Conservation (phyloP, 352 stramenopile species). For the Pythium coloratum region DNA sequence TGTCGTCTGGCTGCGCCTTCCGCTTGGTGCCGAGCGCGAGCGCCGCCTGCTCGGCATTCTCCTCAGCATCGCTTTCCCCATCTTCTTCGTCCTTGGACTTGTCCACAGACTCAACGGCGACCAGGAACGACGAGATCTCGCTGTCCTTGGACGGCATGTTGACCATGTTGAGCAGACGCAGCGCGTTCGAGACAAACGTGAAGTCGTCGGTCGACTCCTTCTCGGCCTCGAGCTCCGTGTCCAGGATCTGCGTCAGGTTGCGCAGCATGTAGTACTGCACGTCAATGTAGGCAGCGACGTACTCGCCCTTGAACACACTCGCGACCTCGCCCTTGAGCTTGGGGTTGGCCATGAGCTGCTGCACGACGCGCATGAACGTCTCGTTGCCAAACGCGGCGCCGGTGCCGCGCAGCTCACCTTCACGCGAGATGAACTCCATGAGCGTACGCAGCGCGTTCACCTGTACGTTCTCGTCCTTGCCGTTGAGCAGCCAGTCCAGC, state of each 20-base stretch:
- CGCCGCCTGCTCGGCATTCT: constrained; percentile 30
- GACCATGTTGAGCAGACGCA: constrained; percentile 68
- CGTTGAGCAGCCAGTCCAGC: constrained; percentile 65
- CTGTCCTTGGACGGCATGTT: constrained; percentile 63
- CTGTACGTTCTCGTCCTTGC: constrained; percentile 64
- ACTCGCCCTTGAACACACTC: constrained; percentile 88
- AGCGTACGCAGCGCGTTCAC: constrained; percentile 82
- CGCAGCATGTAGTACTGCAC: constrained; percentile 85
- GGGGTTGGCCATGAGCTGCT: constrained; percentile 56
- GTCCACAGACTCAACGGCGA: constrained; percentile 53
- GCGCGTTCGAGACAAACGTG: constrained; percentile 62
- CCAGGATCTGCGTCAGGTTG: constrained; percentile 34
- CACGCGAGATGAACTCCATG: constrained; percentile 86
- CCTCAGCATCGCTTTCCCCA: constrained; percentile 39
- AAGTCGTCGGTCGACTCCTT: constrained; percentile 37
- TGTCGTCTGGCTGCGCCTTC: constrained; percentile 37
- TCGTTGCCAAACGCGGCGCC: constrained; percentile 73
- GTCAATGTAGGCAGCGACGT: constrained; percentile 77
- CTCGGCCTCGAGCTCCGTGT: constrained; percentile 36
- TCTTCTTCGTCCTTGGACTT: constrained; percentile 47
- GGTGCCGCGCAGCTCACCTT: constrained; percentile 49
- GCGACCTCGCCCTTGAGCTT: constrained; percentile 82
- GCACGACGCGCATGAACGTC: constrained; percentile 78
- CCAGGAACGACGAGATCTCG: constrained; percentile 73
- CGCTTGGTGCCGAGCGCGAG: constrained; percentile 45